Evolutionary conservation across 495 filamentous ascomycete species (phyloP).

Genomic region (Neurospora sp.): DNA sequence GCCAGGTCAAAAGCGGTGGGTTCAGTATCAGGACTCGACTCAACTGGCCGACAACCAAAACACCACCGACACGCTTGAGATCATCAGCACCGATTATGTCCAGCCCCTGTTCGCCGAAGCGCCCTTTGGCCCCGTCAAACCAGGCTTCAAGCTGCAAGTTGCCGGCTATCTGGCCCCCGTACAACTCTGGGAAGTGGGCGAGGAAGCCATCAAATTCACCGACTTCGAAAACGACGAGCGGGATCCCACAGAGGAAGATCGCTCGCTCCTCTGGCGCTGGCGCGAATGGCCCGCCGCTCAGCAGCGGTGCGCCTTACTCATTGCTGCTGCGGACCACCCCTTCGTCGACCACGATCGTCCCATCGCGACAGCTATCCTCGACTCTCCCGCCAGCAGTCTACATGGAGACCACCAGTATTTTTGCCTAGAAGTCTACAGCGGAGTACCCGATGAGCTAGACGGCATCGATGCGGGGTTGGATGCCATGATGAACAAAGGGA

Average conservation of each 20-base stretch:
- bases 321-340: neutral
- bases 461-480: neutral
- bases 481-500: neutral
- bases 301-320: neutral
- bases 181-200: neutral
- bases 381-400: neutral
- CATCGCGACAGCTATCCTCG: neutral
- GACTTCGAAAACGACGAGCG: neutral
- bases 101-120: neutral
- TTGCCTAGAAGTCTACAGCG: neutral
- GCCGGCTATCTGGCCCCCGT: neutral
- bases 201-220: neutral
- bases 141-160: neutral
- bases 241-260: neutral
- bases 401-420: neutral
- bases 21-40: neutral
- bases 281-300: neutral
- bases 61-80: neutral
- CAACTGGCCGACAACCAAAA: neutral
- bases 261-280: neutral
- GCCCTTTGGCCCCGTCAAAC: neutral
- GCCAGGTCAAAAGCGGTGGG: neutral
- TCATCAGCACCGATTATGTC: neutral
- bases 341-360: neutral
- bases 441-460: neutral